Evolutionary conservation across 495 filamentous ascomycete species (phyloP).

Genomic region (Chaetomium cochliodes): DNA sequence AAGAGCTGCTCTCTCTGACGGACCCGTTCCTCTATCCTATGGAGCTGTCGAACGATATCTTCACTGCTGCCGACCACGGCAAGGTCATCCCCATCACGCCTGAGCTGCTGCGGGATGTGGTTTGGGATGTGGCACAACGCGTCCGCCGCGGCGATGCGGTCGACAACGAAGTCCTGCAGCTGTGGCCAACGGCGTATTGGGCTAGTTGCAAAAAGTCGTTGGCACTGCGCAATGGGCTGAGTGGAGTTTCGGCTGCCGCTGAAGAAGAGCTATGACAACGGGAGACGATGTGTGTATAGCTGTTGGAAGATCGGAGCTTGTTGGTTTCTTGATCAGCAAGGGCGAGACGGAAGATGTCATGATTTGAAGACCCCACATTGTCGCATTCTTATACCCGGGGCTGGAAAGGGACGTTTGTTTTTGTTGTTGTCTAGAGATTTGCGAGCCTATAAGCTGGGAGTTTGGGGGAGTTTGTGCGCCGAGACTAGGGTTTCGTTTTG

Average conservation of each 20-base stretch:
- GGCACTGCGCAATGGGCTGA: not conserved
- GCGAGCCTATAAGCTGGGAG: not conserved
- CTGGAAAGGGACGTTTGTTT: slow-evolving; percentile 5
- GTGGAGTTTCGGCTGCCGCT: not conserved
- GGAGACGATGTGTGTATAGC: not conserved
- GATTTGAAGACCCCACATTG: slow-evolving; percentile 13
- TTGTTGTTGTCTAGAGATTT: not conserved
- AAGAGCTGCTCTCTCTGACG: slow-evolving; percentile 64
- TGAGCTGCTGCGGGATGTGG: slow-evolving; percentile 71
- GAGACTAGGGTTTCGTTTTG: not conserved
- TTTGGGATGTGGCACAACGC: slow-evolving; percentile 72
- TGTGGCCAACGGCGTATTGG: slow-evolving; percentile 63
- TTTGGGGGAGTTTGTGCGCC: not conserved
- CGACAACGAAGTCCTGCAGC: slow-evolving; percentile 63
- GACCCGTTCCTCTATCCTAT: slow-evolving; percentile 84
- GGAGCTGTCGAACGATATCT: slow-evolving; percentile 47
- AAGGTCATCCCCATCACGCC: slow-evolving; percentile 69
- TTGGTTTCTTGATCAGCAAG: not conserved
- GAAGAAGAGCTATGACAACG: not conserved
- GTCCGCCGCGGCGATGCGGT: slow-evolving; percentile 66
- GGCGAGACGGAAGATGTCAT: not conserved
- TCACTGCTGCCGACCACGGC: slow-evolving; percentile 42
- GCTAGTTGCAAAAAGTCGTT: slow-evolving; percentile 51
- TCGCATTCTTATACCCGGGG: slow-evolving; percentile 19
- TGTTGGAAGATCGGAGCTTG: not conserved